Base-by-base conservation (phyloP, 495 filamentous ascomycete species). In the Podospora australis region DNA sequence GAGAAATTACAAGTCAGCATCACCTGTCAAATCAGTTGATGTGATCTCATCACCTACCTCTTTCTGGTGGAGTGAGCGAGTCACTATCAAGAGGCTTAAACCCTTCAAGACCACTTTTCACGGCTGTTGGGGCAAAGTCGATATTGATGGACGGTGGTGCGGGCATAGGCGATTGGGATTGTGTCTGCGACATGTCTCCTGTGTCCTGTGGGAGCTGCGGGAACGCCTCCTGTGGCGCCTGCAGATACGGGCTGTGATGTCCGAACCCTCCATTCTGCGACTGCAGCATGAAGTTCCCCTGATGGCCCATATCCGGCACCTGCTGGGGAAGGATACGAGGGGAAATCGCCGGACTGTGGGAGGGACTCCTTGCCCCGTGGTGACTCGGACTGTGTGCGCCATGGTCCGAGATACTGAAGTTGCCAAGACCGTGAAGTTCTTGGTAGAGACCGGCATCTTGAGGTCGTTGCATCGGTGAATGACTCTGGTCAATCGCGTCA, bases 131-230 rank as follows among this genome's bases (percentile, higher is more conserved):
- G 4, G 91, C 92, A 64, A 88, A 88, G 62, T 95, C 84, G 54
- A 98, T 88, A 58, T 90, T 92, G 62, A 98, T 96, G 34, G 89
- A 86, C 0, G 89, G 87, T 13, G 89, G 86, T 6, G 82, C 82
- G 72, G 90, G 87, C 52, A 86, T 80, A n/a, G n/a, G n/a, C n/a
- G n/a, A n/a, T n/a, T n/a, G n/a, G n/a, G n/a, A n/a, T 28, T 83
- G 82, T 8, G 80, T 79, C 55, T 85, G 78, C 34, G 68, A 69
- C 43, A 60, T 50, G 11, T 66, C 70, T 19, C 55, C 54, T 29
- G 49, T 63, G 17, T 67, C 66, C 42, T 77, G 73, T 39, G 68
- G 67, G 23, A 80, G 62, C 23, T 69, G 59, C 4, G 78, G 80
- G 57, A 84, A 84, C 13, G 73, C 65, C 55, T 86, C 83, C 23